Percentiles rank a stretch among this genome's conserved stretches.
These are phyloP conservation scores for Cyclotella distinguenda DNA, from an alignment of 108 stramenopile genomes.

Conservation along the genomic window DNA sequence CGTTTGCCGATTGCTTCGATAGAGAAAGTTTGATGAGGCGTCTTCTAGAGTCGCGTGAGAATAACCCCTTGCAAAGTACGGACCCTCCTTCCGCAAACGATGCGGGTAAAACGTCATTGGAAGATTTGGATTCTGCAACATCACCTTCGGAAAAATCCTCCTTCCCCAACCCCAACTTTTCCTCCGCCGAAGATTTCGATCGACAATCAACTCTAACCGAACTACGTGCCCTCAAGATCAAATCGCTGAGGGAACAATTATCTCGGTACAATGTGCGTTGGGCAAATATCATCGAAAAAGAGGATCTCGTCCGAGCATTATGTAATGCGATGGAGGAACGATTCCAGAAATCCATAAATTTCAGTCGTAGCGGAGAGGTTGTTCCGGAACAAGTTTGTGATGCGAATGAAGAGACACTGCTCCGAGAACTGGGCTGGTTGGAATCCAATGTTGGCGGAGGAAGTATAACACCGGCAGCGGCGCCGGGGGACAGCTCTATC, in stretches of 20 bases:
- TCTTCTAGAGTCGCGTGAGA: constrained; percentile 53
- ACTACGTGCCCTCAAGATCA: constrained; percentile 55
- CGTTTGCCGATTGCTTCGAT: constrained; percentile 72
- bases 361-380: constrained; percentile 60
- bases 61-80: constrained; percentile 3
- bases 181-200: constrained; percentile 35
- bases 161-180: too few relatives aligned
- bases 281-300: constrained; percentile 71
- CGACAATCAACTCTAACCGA: constrained; percentile 42
- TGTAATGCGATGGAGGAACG: constrained; percentile 50
- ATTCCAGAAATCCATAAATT: constrained; percentile 30
- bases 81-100: not conserved
- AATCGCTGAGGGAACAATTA: constrained; percentile 57
- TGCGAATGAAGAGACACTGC: constrained; percentile 52
- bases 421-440: constrained; percentile 52
- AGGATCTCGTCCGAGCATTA: constrained; percentile 75
- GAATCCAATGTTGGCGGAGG: constrained; percentile 18
- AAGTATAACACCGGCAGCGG: not conserved
- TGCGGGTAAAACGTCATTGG: too few relatives aligned
- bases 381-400: constrained; percentile 61
- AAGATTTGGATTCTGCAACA: too few relatives aligned
- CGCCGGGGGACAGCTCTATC: constrained; percentile 6
- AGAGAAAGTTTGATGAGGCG: constrained; percentile 59
- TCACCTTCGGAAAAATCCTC: too few relatives aligned
- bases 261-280: constrained; percentile 68